Evolutionary conservation across 1,139 yeast species (phyloP), one percentile per base, ranked within the genome.

Genomic region (Eremothecium gossypii): DNA sequence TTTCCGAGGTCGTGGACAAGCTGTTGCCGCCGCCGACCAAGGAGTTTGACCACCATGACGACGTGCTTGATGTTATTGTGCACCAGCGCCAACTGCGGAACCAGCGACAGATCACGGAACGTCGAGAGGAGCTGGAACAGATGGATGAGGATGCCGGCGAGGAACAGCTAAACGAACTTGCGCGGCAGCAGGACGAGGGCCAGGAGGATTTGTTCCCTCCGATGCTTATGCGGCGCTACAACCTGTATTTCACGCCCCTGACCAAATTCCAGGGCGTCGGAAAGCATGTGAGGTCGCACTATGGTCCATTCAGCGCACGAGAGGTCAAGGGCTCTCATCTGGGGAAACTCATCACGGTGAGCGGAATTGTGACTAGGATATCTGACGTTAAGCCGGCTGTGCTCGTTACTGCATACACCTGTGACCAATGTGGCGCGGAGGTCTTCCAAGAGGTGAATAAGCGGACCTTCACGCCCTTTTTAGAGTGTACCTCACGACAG

Each of bases 351-450:
- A 83, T 93, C 54, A 89, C 96, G 0, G 83, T 89, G 4, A 71
- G 96, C 52, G 99, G 98, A 41, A 91, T 93, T 51, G 87, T 91
- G 39, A 91, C 97, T 11, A 74, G 98, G 53, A 96, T 89, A 3
- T 82, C 95, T 1, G 98, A 93, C 61, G 98, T 93, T 39, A 91
- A 89, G 64, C 99, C 99, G 5, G 73, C 86, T 7, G 86, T 91
- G 7, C 71, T 77, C 49, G 96, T 91, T 44, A 86, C 83, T 54
- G 98, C 98, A 0, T 93, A 91, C 61, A 85, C 97, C 3, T 93
- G 99, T 67, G 98, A 93, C 63, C 83, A 84, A 55, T 93, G 99
- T 70, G 99, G 98, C 38, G 83, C 77, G 61, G 99, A 93, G 66
- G 80, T 87, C 45, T 93, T 93, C 69, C 98, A 91, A 67, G 97